Conservation (phyloP, 2,329 filamentous ascomycete genomes). For the Fusarium sp. region DNA sequence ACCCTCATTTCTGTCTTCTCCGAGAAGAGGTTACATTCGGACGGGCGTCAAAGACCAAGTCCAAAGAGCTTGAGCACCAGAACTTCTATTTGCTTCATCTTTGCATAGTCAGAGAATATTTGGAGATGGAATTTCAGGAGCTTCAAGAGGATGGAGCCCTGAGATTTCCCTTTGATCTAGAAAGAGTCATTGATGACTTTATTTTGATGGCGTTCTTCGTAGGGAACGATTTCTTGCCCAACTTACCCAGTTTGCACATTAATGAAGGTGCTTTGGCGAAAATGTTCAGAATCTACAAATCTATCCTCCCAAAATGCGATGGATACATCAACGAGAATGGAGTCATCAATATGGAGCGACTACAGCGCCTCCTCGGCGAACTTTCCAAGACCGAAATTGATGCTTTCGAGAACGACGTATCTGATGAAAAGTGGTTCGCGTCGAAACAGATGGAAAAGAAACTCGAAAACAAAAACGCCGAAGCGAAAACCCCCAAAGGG, state of each 20-base stretch:
- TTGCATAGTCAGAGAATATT: conserved; percentile 95
- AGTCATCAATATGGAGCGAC: conserved; percentile 84
- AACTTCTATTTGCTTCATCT: conserved; percentile 98
- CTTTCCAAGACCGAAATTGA: conserved; percentile 88
- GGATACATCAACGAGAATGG: conserved; percentile 98
- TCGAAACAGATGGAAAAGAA: conserved; percentile 82
- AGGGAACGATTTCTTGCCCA: conserved; percentile 98
- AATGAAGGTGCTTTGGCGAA: conserved; percentile 96
- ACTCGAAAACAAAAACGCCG: conserved; percentile 62
- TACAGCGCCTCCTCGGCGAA: conserved; percentile 82
- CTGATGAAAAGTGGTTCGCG: conserved; percentile 91
- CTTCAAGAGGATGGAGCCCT: conserved; percentile 78
- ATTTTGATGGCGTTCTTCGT: conserved; percentile 99
- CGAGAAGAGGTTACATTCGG: conserved; percentile 99
- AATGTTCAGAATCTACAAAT: conserved; percentile 98
- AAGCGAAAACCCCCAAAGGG: conserved; percentile 63
- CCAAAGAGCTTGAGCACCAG: conserved; percentile 96
- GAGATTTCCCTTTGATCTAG: conserved; percentile 87
- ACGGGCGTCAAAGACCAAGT: conserved; percentile 84
- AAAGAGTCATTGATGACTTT: conserved; percentile 97
- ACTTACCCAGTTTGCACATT: conserved; percentile 95
- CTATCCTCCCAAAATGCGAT: conserved; percentile 83
- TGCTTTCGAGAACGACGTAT: conserved; percentile 91
- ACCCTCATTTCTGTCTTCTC: conserved; percentile 96
- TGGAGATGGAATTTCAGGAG: conserved; percentile 97